A percentile compares a stretch with the other conserved stretches of the same genome.
phyloP scores from a whole-genome alignment of 208 protist species.

The Phytomonas francai region DNA sequence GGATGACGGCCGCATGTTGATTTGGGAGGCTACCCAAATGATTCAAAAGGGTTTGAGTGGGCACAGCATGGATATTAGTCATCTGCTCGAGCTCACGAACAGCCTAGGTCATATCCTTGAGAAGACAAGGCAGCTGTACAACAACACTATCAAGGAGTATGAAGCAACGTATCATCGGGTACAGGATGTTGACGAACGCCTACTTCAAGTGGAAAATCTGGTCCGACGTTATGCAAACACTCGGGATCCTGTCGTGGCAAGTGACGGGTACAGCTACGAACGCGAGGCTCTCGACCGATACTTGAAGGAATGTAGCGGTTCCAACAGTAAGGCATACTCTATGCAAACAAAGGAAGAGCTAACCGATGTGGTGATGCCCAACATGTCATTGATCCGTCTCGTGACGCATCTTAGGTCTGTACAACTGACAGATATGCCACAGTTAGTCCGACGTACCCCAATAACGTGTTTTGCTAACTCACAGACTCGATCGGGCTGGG shows the following conservation, averaged over 20 bases:
- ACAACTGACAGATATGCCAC: slow-evolving; percentile 33
- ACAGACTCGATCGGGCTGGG: slow-evolving; percentile 12
- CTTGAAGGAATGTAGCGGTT: slow-evolving; percentile 56
- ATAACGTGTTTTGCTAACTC: slow-evolving; percentile 4
- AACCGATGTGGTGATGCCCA: slow-evolving; percentile 64
- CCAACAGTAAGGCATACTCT: slow-evolving; percentile 78
- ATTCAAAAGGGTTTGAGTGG: slow-evolving; percentile 33
- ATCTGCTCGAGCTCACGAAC: slow-evolving; percentile 30
- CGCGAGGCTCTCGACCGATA: slow-evolving; percentile 53
- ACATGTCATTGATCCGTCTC: slow-evolving; percentile 64
- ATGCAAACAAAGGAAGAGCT: slow-evolving; percentile 79
- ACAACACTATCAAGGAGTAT: slow-evolving; percentile 47
- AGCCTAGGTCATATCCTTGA: slow-evolving; percentile 47
- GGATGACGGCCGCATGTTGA: slow-evolving; percentile 12
- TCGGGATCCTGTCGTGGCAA: slow-evolving; percentile 75
- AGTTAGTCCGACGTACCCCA: slow-evolving; percentile 15
- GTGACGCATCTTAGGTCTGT: slow-evolving; percentile 55
- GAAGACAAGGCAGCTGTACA: slow-evolving; percentile 58
- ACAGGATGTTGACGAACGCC: slow-evolving; percentile 37
- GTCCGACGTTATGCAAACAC: slow-evolving; percentile 62
- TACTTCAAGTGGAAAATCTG: slow-evolving; percentile 53
- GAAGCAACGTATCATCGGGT: slow-evolving; percentile 47
- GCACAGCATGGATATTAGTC: slow-evolving; percentile 26
- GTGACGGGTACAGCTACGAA: slow-evolving; percentile 87
- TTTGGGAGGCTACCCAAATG: slow-evolving; percentile 50